Evolutionary conservation across 257 asterid species (phyloP).

Genomic region (Henckelia pumila): DNA sequence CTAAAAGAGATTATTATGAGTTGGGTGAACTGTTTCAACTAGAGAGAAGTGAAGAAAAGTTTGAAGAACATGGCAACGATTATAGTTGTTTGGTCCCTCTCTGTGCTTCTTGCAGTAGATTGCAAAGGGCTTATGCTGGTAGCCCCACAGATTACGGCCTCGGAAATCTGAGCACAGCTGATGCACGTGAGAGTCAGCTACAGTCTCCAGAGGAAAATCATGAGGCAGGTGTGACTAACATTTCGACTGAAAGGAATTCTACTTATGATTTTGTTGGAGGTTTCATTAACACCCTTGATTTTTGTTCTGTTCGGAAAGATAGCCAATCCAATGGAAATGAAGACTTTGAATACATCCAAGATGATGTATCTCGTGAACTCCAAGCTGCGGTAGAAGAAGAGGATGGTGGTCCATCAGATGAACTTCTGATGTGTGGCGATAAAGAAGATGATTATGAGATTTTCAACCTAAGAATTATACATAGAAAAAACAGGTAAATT

Average conservation of each 20-base stretch:
- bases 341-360: slow-evolving; percentile 24
- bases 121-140: slow-evolving; percentile 7
- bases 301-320: slow-evolving; percentile 29
- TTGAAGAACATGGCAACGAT: slow-evolving; percentile 22
- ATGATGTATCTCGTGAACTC: slow-evolving; percentile 28
- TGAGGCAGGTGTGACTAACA: slow-evolving; percentile 20
- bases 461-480: slow-evolving; percentile 67
- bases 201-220: slow-evolving; percentile 21
- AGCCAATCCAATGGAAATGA: slow-evolving; percentile 22
- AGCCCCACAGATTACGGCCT: slow-evolving; percentile 24
- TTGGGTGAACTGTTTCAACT: slow-evolving; percentile 32
- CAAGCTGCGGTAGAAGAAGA: slow-evolving; percentile 48
- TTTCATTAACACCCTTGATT: slow-evolving; percentile 28
- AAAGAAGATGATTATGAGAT: slow-evolving; percentile 70
- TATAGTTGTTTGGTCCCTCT: slow-evolving; percentile 45
- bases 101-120: slow-evolving; percentile 51
- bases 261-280: slow-evolving; percentile 31
- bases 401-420: slow-evolving; percentile 38
- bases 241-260: slow-evolving; percentile 27
- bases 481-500: slow-evolving; percentile 76
- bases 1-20: slow-evolving; percentile 40
- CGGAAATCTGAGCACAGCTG: slow-evolving; percentile 28
- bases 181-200: slow-evolving; percentile 20
- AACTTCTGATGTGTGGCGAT: slow-evolving; percentile 45
- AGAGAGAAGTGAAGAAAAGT: slow-evolving; percentile 29